A percentile compares a stretch with the other conserved stretches of the same genome.
phyloP scores from a whole-genome alignment of 2,329 filamentous ascomycete species.

The Fusarium sublunatum region DNA sequence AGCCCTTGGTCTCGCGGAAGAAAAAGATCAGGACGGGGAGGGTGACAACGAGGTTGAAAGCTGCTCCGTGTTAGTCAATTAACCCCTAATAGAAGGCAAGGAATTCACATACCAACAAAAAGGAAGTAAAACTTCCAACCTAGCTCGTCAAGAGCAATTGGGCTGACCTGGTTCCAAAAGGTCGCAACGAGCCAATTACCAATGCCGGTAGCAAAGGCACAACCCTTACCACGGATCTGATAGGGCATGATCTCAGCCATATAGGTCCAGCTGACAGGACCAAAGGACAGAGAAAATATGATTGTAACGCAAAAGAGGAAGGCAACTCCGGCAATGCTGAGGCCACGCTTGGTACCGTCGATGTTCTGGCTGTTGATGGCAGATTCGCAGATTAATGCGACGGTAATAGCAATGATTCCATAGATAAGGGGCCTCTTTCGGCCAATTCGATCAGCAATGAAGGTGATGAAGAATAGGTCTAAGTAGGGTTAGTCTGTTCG shows the following conservation, averaged over 20 bases:
- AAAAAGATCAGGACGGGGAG: constrained; percentile 59
- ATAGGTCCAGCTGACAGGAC: constrained; percentile 67
- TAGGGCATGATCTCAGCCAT: constrained; percentile 72
- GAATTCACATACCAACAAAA: constrained; percentile 46
- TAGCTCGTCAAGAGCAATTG: constrained; percentile 58
- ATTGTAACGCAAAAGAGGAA: constrained; percentile 67
- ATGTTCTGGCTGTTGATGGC: constrained; percentile 64
- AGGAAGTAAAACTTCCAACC: constrained; percentile 54
- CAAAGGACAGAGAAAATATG: constrained; percentile 65
- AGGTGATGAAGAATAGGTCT: constrained; percentile 66
- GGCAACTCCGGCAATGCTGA: constrained; percentile 68
- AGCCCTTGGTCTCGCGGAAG: constrained; percentile 65
- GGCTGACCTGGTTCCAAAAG: constrained; percentile 68
- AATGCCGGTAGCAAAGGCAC: constrained; percentile 43
- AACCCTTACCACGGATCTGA: constrained; percentile 61
- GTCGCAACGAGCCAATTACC: constrained; percentile 49
- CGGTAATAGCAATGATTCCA: constrained; percentile 67
- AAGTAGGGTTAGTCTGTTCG: constrained; percentile 5
- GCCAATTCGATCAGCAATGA: constrained; percentile 70
- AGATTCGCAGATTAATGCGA: constrained; percentile 68
- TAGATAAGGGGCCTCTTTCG: constrained; percentile 74
- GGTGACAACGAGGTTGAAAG: constrained; percentile 50
- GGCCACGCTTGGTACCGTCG: constrained; percentile 50
- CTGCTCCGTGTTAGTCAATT: constrained; percentile 49
- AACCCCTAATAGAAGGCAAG: constrained; percentile 45